Percentiles rank a stretch among this genome's conserved stretches.
phyloP scores from a whole-genome alignment of 2,329 filamentous ascomycete species.

The Cercospora beticola region DNA sequence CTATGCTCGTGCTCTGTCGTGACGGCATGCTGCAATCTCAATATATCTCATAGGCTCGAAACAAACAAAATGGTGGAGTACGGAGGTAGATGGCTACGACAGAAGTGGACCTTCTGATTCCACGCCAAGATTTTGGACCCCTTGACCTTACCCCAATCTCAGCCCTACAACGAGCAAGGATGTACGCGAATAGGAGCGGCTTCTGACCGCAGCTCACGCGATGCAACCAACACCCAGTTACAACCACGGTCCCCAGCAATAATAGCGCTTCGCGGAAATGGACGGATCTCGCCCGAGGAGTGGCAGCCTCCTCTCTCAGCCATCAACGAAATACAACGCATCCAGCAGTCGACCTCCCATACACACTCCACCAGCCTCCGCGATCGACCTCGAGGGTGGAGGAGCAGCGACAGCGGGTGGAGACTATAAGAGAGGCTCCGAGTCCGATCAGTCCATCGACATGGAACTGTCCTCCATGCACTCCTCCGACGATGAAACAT shows the following conservation, averaged over 20 bases:
- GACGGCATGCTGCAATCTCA: background rate
- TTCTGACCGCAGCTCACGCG: constrained; percentile 2
- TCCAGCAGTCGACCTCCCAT: constrained; percentile 2
- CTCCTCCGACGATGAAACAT: constrained; percentile 15
- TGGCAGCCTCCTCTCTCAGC: background rate
- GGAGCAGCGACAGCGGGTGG: background rate
- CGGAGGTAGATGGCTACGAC: too few species aligned
- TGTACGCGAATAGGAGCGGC: constrained; percentile 1
- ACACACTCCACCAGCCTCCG: background rate
- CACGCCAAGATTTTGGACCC: background rate
- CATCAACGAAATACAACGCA: background rate
- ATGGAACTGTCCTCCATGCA: constrained; percentile 26
- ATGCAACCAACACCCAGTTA: background rate
- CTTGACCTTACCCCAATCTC: background rate
- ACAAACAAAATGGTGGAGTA: too few species aligned
- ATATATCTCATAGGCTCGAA: too few species aligned
- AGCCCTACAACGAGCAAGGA: background rate
- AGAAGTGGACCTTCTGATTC: background rate
- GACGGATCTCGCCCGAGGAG: background rate
- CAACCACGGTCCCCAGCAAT: background rate
- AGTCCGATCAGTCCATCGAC: constrained; percentile 20
- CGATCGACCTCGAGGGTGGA: background rate
- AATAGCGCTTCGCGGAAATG: background rate
- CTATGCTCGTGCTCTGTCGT: background rate
- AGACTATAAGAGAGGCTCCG: constrained; percentile 5